phyloP scores from a whole-genome alignment of 1,284 basidiomycete species.

The Cutaneotrichosporon arboriforme region DNA sequence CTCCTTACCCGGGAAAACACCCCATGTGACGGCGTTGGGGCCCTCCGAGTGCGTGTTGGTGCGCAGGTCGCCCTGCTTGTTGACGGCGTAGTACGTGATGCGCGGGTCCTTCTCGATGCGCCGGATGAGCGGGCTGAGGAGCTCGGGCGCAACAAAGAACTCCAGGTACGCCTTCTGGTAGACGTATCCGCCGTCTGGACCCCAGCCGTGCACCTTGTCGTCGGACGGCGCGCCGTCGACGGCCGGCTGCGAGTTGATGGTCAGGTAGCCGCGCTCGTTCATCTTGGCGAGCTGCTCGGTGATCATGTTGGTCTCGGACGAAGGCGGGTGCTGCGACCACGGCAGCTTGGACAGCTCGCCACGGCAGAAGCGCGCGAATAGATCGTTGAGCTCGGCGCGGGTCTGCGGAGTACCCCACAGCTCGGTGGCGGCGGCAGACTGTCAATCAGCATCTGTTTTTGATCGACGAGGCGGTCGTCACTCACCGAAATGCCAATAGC shows the following conservation, averaged over 20 bases:
- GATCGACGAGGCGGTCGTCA: neutral
- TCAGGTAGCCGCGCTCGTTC: conserved; percentile 86
- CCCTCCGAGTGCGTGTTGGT: conserved; percentile 94
- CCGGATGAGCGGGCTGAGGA: conserved; percentile 69
- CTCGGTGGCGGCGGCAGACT: conserved; percentile 60
- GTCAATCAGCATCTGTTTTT: neutral
- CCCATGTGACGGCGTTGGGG: conserved; percentile 99
- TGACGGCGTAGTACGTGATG: conserved; percentile 87
- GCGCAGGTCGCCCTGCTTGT: conserved; percentile 73
- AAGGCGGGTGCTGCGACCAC: conserved; percentile 89
- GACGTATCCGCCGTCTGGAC: conserved; percentile 80
- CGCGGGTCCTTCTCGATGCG: conserved; percentile 82
- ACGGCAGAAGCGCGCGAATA: conserved; percentile 78
- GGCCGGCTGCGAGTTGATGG: conserved; percentile 97
- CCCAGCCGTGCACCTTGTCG: conserved; percentile 87
- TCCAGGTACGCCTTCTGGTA: conserved; percentile 99
- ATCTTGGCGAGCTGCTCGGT: conserved; percentile 71
- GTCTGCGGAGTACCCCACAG: conserved; percentile 81
- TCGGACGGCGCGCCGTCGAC: conserved; percentile 86
- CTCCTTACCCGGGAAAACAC: conserved; percentile 97
- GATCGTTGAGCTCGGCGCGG: conserved; percentile 54
- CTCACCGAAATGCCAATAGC: conserved; percentile 63
- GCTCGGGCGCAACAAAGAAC: conserved; percentile 77
- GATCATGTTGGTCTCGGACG: conserved; percentile 81
- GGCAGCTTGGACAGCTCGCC: conserved; percentile 71